Evolutionary conservation across 164 flowering plant species (phyloP), one percentile per base, ranked within the genome.

Genomic region (Berberis vulgaris): DNA sequence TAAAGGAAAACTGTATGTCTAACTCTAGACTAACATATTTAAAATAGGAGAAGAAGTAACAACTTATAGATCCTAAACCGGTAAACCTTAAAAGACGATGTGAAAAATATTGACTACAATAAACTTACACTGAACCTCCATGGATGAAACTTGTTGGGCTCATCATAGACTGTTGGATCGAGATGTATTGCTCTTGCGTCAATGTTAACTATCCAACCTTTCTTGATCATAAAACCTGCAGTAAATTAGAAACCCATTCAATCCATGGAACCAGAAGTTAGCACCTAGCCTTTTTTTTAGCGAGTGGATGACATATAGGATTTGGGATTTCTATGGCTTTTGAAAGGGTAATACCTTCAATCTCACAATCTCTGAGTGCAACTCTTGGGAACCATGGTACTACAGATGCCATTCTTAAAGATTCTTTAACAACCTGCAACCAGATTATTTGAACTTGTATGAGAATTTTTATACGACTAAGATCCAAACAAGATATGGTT

Each of bases 371-470:
- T 7, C 77, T 57, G 1, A 83, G 84, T 10, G 78, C 83, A n/a
- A 80, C 67, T 46, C 94, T 79, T 11, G 94, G 94, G 58, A 83
- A 77, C 94, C 94, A 87, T 60, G 82, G 68, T 39, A 87, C 81
- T 6, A 84, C 64, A 12, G 83, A 81, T 49, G 86, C 77, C 88
- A 85, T 79, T 67, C 90, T 80, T 62, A 87, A 58, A 0, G 88
- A 72, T 76, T 87, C 90, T 63, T 77, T 85, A 2, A 85, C 83
- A 5, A 83, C 89, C 93, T 84, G 72, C 62, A 43, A 26, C 26
- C 26, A 26, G 26, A 26, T 26, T 26, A 26, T 26, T 26, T 26
- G 26, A 26, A 0, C 26, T 26, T 26, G 26, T 26, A 26, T 26
- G 26, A 26, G 26, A 26, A 26, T 26, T 26, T 26, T 26, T 26